Evolutionary conservation across 345 rosid species (phyloP).

Genomic region (Firmiana major): DNA sequence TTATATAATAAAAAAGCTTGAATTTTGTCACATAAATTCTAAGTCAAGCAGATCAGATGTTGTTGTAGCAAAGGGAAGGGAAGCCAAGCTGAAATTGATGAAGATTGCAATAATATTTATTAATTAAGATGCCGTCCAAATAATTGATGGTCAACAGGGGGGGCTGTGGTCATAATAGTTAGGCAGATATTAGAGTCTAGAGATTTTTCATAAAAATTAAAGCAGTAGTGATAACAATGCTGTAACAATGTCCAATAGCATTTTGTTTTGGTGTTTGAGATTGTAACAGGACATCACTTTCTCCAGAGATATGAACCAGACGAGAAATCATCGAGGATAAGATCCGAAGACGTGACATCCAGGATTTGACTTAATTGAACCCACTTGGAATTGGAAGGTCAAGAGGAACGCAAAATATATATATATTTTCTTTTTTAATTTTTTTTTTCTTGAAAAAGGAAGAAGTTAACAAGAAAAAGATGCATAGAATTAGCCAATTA

Average conservation of each 20-base stretch:
- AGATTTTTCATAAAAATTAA: not conserved
- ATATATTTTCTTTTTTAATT: not conserved
- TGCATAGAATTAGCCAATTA: slow-evolving; percentile 17
- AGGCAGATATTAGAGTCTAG: slow-evolving; percentile 15
- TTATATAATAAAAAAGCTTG: not conserved
- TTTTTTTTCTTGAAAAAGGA: not conserved
- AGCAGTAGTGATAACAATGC: not conserved
- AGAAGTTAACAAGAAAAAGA: not conserved
- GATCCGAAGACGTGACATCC: slow-evolving; percentile 48
- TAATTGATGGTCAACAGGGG: slow-evolving; percentile 21
- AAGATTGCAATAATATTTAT: not conserved
- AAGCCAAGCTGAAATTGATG: not conserved
- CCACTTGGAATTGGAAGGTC: slow-evolving; percentile 17
- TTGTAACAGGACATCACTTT: slow-evolving; percentile 48
- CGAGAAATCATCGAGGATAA: slow-evolving; percentile 62
- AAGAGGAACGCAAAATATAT: not conserved
- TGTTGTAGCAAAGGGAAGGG: too few species aligned
- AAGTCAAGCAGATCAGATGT: not conserved
- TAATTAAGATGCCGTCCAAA: not conserved
- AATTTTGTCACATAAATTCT: not conserved
- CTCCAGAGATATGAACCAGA: slow-evolving; percentile 47
- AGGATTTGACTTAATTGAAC: slow-evolving; percentile 30
- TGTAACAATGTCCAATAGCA: not conserved
- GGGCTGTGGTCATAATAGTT: slow-evolving; percentile 14
- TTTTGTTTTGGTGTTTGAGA: slow-evolving; percentile 1